Evolutionary conservation across 257 asterid species (phyloP).

Genomic region (Hygrophila difformis): DNA sequence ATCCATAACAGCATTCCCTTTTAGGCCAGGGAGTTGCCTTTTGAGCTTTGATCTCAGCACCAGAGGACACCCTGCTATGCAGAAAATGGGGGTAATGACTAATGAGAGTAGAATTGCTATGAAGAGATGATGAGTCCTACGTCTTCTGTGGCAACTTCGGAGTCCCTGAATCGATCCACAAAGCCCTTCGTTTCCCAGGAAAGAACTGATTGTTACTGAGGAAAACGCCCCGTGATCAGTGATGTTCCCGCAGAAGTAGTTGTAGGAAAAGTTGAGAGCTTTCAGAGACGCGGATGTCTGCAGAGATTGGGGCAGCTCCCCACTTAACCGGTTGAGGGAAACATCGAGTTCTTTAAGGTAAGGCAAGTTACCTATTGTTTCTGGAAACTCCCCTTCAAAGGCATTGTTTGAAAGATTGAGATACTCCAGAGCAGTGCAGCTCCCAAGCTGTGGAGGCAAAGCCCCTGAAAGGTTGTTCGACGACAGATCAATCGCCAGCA

Average conservation of each 20-base stretch:
- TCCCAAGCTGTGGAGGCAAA: slow-evolving; percentile 67
- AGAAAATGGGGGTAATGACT: slow-evolving; percentile 45
- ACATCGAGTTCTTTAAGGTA: slow-evolving; percentile 49
- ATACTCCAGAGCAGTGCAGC: slow-evolving; percentile 68
- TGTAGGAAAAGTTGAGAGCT: slow-evolving; percentile 54
- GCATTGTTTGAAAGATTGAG: slow-evolving; percentile 42
- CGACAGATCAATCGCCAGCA: slow-evolving; percentile 61
- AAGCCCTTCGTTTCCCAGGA: slow-evolving; percentile 43
- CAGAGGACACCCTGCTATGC: slow-evolving; percentile 44
- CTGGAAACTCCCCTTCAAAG: slow-evolving; percentile 47
- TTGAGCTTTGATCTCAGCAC: slow-evolving; percentile 32
- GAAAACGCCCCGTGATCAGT: slow-evolving; percentile 45
- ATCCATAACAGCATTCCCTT: slow-evolving; percentile 6
- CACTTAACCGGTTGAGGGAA: slow-evolving; percentile 44
- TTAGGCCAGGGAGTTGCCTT: background rate
- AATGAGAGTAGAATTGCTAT: slow-evolving; percentile 62
- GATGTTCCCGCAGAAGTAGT: slow-evolving; percentile 42
- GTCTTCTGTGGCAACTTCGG: slow-evolving; percentile 28
- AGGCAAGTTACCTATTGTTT: slow-evolving; percentile 43
- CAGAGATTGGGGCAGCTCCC: slow-evolving; percentile 43
- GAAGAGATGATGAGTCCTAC: slow-evolving; percentile 33
- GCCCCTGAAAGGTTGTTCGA: slow-evolving; percentile 45
- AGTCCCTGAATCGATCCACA: slow-evolving; percentile 55
- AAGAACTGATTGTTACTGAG: slow-evolving; percentile 30
- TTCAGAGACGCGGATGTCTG: slow-evolving; percentile 36